Conservation (phyloP, 306 rosid species). For the Neltuma alba region DNA sequence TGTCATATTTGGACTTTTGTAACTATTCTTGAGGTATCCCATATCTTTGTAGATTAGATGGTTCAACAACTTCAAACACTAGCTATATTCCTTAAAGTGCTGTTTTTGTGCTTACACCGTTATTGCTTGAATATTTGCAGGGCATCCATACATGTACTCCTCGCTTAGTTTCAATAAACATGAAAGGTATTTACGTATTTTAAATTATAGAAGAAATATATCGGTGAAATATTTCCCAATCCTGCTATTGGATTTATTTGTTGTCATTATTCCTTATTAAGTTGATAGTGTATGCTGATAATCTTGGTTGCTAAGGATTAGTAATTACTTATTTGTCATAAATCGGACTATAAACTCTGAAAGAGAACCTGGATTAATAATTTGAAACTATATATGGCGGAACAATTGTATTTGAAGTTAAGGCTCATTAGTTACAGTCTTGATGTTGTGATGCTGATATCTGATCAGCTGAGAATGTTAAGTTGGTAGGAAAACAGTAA, state of each 20-base stretch:
- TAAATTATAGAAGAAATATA: conserved; percentile 9
- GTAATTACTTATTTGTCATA: not conserved
- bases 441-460: conserved; percentile 2
- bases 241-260: conserved; percentile 23
- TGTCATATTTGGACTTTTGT: conserved; percentile 28
- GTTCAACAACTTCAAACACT: not conserved
- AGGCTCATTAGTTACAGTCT: conserved; percentile 22
- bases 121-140: conserved; percentile 51
- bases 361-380: not conserved
- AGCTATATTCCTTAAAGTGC: not conserved
- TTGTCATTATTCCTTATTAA: conserved; percentile 13
- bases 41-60: conserved; percentile 2
- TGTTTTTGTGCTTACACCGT: conserved; percentile 22
- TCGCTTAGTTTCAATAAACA: conserved; percentile 76
- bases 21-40: not conserved
- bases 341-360: conserved; percentile 15
- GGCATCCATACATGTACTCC: conserved; percentile 78
- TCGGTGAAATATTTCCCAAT: conserved; percentile 17
- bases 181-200: conserved; percentile 61
- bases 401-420: not conserved
- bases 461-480: conserved; percentile 8
- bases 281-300: not conserved
- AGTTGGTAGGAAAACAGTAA: conserved; percentile 15
- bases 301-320: not conserved
- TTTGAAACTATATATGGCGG: not conserved